Percentiles rank a stretch among this genome's conserved stretches.
Evolutionary conservation across 108 stramenopile genomes (phyloP).

Genomic region (Cyclotella atomus): DNA sequence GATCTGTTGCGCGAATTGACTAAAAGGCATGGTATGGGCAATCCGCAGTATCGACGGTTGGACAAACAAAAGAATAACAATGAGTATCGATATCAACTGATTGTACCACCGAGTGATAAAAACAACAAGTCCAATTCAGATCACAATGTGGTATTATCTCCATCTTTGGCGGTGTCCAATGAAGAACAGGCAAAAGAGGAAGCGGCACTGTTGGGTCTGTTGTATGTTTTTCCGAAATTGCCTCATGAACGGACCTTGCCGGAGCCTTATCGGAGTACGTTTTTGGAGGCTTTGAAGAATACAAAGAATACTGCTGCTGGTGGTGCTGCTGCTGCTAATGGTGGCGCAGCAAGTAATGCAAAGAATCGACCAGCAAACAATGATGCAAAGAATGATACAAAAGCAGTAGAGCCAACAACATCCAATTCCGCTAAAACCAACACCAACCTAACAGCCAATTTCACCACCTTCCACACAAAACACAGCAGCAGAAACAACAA

Average conservation of each 20-base stretch:
- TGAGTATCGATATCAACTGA: slow-evolving; percentile 53
- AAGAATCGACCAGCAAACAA: neutral
- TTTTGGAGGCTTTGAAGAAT: slow-evolving; percentile 69
- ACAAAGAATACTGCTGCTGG: neutral
- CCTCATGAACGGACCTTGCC: slow-evolving; percentile 93
- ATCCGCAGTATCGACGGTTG: slow-evolving; percentile 58
- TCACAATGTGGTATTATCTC: slow-evolving; percentile 82
- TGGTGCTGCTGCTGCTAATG: slow-evolving; percentile 24
- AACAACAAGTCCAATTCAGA: slow-evolving; percentile 52
- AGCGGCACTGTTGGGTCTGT: slow-evolving; percentile 84
- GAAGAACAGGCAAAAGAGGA: slow-evolving; percentile 89
- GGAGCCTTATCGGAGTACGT: slow-evolving; percentile 91
- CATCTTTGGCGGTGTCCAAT: slow-evolving; percentile 61
- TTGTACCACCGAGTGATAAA: slow-evolving; percentile 85
- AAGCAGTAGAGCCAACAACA: neutral
- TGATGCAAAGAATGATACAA: slow-evolving; percentile 5
- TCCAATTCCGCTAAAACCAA: slow-evolving; percentile 18
- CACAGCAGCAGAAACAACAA: neutral
- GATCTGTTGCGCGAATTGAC: slow-evolving; percentile 71
- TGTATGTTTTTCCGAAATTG: slow-evolving; percentile 73
- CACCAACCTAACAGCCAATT: slow-evolving; percentile 28
- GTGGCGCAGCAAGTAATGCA: neutral
- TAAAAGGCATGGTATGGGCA: slow-evolving; percentile 63
- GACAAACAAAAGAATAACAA: neutral
- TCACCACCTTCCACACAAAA: slow-evolving; percentile 6